Evolutionary conservation across 495 filamentous ascomycete genomes (phyloP), one percentile per base, ranked within the genome.

Genomic region (Penicillium simplicissimum): DNA sequence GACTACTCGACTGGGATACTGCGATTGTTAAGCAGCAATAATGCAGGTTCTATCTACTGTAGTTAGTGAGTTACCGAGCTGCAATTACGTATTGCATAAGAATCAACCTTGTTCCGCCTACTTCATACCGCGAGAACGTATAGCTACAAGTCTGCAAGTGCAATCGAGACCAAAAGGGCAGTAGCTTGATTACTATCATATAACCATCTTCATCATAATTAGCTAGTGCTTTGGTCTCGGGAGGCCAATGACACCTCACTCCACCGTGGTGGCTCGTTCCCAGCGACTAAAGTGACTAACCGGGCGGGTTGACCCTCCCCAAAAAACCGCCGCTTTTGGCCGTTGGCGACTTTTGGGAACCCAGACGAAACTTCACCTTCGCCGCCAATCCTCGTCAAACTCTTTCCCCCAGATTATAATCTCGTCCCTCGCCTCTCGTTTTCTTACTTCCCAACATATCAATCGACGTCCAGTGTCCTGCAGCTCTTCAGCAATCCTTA

Each of bases 201-300:
- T 10, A 45, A 45, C 11, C n/a, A 45, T 45, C 42, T 45, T 21
- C 42, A 23, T 45, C 19, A 21, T 21, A 9, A 45, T 45, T 45
- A 45, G 42, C 42, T 45, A 45, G 42, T 45, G 23, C 9, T 45
- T 19, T 45, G 42, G 42, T 40, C 25, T 43, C 37, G 52, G 49
- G 25, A 23, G 37, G 14, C 49, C 48, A 34, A 52, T 56, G 61
- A 57, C 62, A 69, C 67, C 56, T 69, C 37, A 25, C 34, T 62
- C 59, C 61, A 60, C 64, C 17, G 48, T 33, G 48, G 48, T 51
- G 48, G 48, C 48, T 51, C 19, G 15, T 11, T 31, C 28, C 23
- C 47, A 49, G 10, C 25, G 47, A 49, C 25, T 8, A 52, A 34
- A 51, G 13, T 51, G 21, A 51, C 23, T 51, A 51, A 31, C 28